A percentile compares a stretch with the other conserved stretches of the same genome.
Evolutionary conservation across 2,329 filamentous ascomycete genomes (phyloP).

Genomic region (Trematosphaeria pertusa): DNA sequence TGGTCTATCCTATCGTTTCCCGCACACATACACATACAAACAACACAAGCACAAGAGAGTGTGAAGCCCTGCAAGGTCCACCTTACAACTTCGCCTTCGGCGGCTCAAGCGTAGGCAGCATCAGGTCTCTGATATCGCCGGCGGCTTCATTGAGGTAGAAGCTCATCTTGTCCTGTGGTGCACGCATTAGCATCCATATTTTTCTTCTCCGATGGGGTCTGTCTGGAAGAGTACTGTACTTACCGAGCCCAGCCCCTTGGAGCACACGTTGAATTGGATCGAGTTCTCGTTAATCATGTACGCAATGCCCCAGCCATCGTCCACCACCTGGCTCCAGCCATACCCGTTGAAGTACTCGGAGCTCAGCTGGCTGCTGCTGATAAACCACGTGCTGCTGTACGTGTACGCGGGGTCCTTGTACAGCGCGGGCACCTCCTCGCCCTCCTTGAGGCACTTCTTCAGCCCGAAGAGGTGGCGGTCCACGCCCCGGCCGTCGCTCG

Average conservation of each 20-base stretch:
- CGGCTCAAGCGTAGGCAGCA: constrained; percentile 78
- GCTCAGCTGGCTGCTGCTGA: constrained; percentile 88
- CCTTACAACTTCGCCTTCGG: constrained; percentile 86
- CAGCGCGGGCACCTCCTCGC: constrained; percentile 80
- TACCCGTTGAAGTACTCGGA: constrained; percentile 99
- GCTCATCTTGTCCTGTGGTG: constrained; percentile 81
- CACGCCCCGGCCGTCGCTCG: constrained; percentile 90
- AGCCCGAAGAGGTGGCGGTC: constrained; percentile 97
- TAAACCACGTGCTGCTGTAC: constrained; percentile 88
- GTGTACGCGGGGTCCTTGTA: constrained; percentile 85
- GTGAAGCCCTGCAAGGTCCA: too few relatives aligned
- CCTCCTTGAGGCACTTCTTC: constrained; percentile 84
- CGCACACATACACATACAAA: too few relatives aligned
- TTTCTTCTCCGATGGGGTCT: too few relatives aligned
- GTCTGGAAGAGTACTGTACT: too few relatives aligned
- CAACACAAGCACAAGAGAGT: too few relatives aligned
- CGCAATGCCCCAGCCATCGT: constrained; percentile 94
- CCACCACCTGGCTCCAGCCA: constrained; percentile 97
- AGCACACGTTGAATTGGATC: constrained; percentile 97
- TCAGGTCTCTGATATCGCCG: constrained; percentile 83
- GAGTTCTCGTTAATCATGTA: constrained; percentile 99
- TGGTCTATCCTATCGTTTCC: too few relatives aligned
- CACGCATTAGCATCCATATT: too few relatives aligned
- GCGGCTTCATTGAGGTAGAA: constrained; percentile 96
- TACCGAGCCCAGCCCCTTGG: constrained; percentile 82